phyloP scores from a whole-genome alignment of 108 stramenopile genomes.

The Stephanodiscus minutulus region DNA sequence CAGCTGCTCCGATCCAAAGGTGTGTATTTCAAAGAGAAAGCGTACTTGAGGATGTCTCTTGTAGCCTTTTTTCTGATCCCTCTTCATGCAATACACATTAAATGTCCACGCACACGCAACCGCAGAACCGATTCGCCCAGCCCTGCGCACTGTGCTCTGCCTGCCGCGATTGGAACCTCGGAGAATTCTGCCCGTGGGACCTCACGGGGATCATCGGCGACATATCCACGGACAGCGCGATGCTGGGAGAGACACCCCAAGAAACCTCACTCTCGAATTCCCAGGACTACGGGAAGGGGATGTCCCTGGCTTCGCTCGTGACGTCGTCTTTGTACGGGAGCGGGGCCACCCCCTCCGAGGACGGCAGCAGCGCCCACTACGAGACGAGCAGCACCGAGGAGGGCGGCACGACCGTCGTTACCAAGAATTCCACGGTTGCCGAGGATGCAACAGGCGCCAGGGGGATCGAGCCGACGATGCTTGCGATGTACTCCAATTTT shows the following conservation, averaged over 20 bases:
- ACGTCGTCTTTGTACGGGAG: too few relatives aligned
- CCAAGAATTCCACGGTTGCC: slow-evolving; percentile 6
- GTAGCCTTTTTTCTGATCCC: too few relatives aligned
- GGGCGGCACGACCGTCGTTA: not conserved
- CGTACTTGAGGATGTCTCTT: not conserved
- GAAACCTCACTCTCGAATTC: not conserved
- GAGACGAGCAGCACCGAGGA: not conserved
- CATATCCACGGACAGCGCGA: slow-evolving; percentile 20
- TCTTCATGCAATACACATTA: not conserved
- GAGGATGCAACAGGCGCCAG: not conserved
- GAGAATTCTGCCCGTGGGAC: slow-evolving; percentile 54
- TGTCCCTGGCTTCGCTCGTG: not conserved
- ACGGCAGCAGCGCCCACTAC: not conserved
- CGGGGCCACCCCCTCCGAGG: not conserved
- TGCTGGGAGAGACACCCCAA: not conserved
- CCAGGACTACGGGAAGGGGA: not conserved
- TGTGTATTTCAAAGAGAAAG: not conserved
- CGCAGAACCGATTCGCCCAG: slow-evolving; percentile 20
- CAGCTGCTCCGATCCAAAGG: slow-evolving; percentile 24
- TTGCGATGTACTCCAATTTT: slow-evolving; percentile 2
- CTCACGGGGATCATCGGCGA: slow-evolving; percentile 41
- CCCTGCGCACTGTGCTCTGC: slow-evolving; percentile 49
- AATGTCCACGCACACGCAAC: not conserved
- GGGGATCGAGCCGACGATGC: slow-evolving; percentile 2
- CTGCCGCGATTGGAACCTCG: slow-evolving; percentile 50